phyloP scores from a whole-genome alignment of 768 basidiomycete species.

The Mycena vitilis region DNA sequence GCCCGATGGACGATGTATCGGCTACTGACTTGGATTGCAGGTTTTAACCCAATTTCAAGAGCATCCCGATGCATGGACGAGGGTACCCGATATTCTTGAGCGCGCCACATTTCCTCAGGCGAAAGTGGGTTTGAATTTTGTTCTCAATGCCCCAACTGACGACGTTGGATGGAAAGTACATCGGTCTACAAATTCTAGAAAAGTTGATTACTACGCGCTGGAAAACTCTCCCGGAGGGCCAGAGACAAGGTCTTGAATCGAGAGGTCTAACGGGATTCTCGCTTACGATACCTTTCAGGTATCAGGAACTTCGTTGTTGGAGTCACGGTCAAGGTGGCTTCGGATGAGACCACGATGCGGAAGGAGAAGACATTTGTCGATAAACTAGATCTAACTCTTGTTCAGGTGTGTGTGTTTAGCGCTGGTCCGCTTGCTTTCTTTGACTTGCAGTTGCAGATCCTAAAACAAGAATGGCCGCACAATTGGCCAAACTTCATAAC shows the following conservation, averaged over 20 bases:
- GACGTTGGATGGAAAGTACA: conserved; percentile 69
- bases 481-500: conserved; percentile 99
- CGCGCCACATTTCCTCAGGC: conserved; percentile 85
- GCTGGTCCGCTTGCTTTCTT: conserved; percentile 30
- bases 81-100: conserved; percentile 94
- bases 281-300: conserved; percentile 57
- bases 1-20: background rate
- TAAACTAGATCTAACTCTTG: conserved; percentile 95
- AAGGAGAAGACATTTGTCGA: conserved; percentile 96
- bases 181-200: conserved; percentile 96
- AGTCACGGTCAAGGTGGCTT: conserved; percentile 91
- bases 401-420: conserved; percentile 71
- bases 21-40: background rate
- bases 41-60: conserved; percentile 90
- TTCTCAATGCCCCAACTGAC: conserved; percentile 29
- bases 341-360: conserved; percentile 88
- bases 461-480: conserved; percentile 99
- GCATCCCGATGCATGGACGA: conserved; percentile 95
- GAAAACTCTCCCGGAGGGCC: conserved; percentile 95
- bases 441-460: conserved; percentile 67
- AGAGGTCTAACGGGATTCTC: conserved; percentile 5
- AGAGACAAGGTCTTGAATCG: conserved; percentile 78
- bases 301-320: conserved; percentile 98
- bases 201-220: conserved; percentile 94
- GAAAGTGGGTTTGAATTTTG: conserved; percentile 63